phyloP scores from a whole-genome alignment of 345 rosid species.

The Raphanus sativus region DNA sequence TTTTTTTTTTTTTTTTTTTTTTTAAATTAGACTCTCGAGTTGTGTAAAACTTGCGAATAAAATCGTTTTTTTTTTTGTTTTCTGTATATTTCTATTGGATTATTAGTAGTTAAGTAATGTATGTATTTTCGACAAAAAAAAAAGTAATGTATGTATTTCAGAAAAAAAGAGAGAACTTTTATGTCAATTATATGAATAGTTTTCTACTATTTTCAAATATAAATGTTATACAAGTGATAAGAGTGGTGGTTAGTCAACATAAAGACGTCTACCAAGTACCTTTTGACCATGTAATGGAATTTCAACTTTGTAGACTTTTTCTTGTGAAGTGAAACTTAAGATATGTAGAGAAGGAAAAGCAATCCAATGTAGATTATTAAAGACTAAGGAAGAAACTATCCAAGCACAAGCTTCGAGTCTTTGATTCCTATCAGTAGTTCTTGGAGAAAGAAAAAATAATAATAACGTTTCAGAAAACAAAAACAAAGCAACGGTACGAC shows the following conservation, averaged over 20 bases:
- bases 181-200: neutral
- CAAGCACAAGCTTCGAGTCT: neutral
- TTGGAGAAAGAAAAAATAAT: neutral
- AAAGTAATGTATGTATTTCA: neutral
- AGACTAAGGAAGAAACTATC: neutral
- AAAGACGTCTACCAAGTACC: neutral
- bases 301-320: neutral
- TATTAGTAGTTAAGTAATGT: neutral
- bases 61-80: too few relatives aligned
- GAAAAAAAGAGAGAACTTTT: neutral
- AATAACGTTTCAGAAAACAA: neutral
- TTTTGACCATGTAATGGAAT: neutral
- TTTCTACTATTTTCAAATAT: neutral
- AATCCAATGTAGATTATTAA: neutral
- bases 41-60: too few relatives aligned
- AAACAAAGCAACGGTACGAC: constrained; percentile 17
- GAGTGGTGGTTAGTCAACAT: neutral
- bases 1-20: too few relatives aligned
- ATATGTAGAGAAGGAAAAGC: neutral
- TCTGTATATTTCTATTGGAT: too few relatives aligned
- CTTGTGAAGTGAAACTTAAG: neutral
- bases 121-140: neutral
- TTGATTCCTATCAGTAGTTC: neutral
- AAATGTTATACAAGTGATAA: neutral
- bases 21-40: too few relatives aligned